Percentiles rank a stretch among this genome's conserved stretches.
Conservation (phyloP, 257 asterid species). For the Mitragyna speciosa region DNA sequence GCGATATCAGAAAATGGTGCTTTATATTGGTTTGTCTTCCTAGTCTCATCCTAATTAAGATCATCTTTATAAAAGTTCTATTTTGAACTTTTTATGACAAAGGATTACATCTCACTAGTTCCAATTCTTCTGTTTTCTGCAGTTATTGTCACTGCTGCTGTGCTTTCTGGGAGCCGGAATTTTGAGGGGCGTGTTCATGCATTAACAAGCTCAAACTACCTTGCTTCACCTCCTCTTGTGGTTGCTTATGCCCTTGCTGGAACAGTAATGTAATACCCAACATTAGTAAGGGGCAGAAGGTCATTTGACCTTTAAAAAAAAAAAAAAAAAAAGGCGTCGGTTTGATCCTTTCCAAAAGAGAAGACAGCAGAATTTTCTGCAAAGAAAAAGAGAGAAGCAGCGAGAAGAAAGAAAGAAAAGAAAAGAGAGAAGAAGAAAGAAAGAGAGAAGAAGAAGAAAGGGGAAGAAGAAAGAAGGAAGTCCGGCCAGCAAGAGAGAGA, state of each 20-base stretch:
- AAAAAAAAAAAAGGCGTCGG: too few relatives aligned
- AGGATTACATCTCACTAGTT: slow-evolving; percentile 14
- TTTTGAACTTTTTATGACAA: not conserved
- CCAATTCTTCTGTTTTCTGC: slow-evolving; percentile 27
- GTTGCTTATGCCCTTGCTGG: slow-evolving; percentile 99
- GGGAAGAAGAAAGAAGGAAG: too few relatives aligned
- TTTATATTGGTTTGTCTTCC: not conserved
- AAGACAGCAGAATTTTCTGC: too few relatives aligned
- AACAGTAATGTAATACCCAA: too few relatives aligned
- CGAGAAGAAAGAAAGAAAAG: too few relatives aligned
- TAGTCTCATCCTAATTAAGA: not conserved
- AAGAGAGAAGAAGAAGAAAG: too few relatives aligned
- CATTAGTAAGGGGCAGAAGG: too few relatives aligned
- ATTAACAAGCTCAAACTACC: slow-evolving; percentile 91
- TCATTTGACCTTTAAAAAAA: too few relatives aligned
- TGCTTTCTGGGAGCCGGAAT: slow-evolving; percentile 92
- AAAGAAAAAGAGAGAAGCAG: too few relatives aligned
- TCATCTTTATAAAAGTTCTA: not conserved
- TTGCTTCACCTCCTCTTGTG: slow-evolving; percentile 97
- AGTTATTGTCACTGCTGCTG: slow-evolving; percentile 97
- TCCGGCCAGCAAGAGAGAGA: too few relatives aligned
- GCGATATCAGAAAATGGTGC: slow-evolving; percentile 87
- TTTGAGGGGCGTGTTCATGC: slow-evolving; percentile 99
- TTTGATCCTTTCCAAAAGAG: too few relatives aligned
- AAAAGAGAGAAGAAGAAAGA: too few relatives aligned